Base-by-base conservation (phyloP, 2,329 filamentous ascomycete genomes). In the Pleomassaria siparia region DNA sequence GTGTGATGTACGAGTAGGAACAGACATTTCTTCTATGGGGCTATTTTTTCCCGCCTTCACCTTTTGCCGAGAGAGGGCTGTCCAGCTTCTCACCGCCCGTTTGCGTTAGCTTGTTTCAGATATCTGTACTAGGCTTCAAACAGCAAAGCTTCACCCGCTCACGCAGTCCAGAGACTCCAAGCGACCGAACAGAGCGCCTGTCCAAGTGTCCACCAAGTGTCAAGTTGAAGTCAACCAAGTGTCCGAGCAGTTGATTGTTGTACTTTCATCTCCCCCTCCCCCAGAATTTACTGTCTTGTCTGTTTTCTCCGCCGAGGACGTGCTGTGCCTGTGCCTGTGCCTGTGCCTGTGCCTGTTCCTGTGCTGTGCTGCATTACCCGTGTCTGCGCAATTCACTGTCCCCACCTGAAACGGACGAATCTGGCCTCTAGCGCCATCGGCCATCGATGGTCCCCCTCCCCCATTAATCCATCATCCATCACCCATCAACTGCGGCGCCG, bases 321-420 rank as follows among this genome's bases (percentile, higher is more conserved):
- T n/a, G 5, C 29, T 9, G 9, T 5, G n/a, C 29, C n/a, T n/a
- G 13, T 18, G 26, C 25, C 24, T 9, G 40, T 18, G n/a, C 9
- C 9, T 32, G 9, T n/a, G 9, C 29, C 29, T 40, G 4, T 24
- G 37, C 21, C 12, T 33, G 21, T 29, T 21, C n/a, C 24, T 45
- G 47, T 25, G 36, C 40, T 47, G 51, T 36, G 42, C 49, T 30
- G 43, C 46, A 26, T 21, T 33, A 32, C 40, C 30, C 47, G 53
- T 53, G 49, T 39, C 50, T 51, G 49, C 52, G 47, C 53, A 48
- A 44, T 50, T 43, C 49, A 33, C 35, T 48, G 51, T 57, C 42
- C 48, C 28, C 35, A 47, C 50, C 58, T 67, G 62, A 67, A 67
- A 65, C 63, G 48, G n/a, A 37, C 50, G 39, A 55, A 59, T 57